phyloP scores from a whole-genome alignment of 2,329 filamentous ascomycete species.

The Lanzia echinophila region DNA sequence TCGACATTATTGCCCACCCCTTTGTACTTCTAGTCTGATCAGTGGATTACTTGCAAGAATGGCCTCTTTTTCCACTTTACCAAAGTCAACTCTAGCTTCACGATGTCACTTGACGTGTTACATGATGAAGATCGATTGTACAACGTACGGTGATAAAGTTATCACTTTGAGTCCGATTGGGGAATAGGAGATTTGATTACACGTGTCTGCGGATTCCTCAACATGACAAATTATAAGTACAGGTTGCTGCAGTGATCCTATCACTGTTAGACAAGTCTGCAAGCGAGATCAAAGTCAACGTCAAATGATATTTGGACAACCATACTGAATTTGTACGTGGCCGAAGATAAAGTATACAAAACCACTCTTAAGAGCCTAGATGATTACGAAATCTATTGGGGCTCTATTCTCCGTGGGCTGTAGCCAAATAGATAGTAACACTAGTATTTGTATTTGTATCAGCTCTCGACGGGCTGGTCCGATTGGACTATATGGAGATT shows the following conservation, averaged over 20 bases:
- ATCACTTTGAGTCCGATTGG: slow-evolving; percentile 4
- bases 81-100: not conserved
- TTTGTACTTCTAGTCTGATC: not conserved
- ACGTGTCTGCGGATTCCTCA: slow-evolving; percentile 4
- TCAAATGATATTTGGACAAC: slow-evolving; percentile 1
- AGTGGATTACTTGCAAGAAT: not conserved
- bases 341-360: not conserved
- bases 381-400: too few relatives aligned
- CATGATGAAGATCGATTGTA: slow-evolving; percentile 4
- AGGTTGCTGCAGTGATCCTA: slow-evolving; percentile 4
- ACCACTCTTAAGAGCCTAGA: not conserved
- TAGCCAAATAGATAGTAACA: too few relatives aligned
- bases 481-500: too few relatives aligned
- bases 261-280: slow-evolving; percentile 9
- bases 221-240: not conserved
- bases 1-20: not conserved
- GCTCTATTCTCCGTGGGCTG: too few relatives aligned
- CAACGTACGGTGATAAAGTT: slow-evolving; percentile 2
- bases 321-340: slow-evolving; percentile 1
- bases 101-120: not conserved
- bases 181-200: slow-evolving; percentile 2
- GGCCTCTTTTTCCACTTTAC: not conserved
- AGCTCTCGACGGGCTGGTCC: too few relatives aligned
- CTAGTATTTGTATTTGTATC: too few relatives aligned
- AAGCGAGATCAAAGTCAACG: slow-evolving; percentile 1